phyloP scores from a whole-genome alignment of 2,329 filamentous ascomycete species.

The Coccinonectria pachysandricola region DNA sequence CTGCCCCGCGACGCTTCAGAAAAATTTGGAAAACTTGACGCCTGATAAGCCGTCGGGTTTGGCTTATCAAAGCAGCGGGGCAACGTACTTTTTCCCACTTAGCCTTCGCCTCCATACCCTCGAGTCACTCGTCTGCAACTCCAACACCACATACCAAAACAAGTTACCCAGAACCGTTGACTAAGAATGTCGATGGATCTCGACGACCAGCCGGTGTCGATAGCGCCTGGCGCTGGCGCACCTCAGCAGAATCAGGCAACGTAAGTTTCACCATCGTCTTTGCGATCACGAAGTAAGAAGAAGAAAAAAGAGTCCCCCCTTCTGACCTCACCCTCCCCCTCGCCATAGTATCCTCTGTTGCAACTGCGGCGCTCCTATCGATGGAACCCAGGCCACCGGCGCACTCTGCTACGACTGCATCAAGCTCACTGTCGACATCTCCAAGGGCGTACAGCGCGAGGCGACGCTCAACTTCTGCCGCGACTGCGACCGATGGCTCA shows the following conservation, averaged over 20 bases:
- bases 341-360: slow-evolving; percentile 68
- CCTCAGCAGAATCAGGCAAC: slow-evolving; percentile 29
- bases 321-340: slow-evolving; percentile 4
- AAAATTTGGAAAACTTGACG: slow-evolving; percentile 15
- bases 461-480: slow-evolving; percentile 82
- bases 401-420: slow-evolving; percentile 95
- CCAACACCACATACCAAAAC: slow-evolving; percentile 9
- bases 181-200: slow-evolving; percentile 34
- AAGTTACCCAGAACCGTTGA: slow-evolving; percentile 7
- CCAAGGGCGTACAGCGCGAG: slow-evolving; percentile 82
- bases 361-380: slow-evolving; percentile 93
- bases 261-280: slow-evolving; percentile 20
- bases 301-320: not conserved
- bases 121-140: slow-evolving; percentile 8
- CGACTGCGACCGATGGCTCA: slow-evolving; percentile 90
- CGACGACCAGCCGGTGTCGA: slow-evolving; percentile 31
- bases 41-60: slow-evolving; percentile 19
- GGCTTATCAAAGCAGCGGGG: slow-evolving; percentile 31
- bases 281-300: slow-evolving; percentile 1
- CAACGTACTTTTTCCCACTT: slow-evolving; percentile 26
- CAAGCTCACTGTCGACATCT: slow-evolving; percentile 89
- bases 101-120: slow-evolving; percentile 11
- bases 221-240: slow-evolving; percentile 22
- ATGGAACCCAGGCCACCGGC: slow-evolving; percentile 75
- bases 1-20: slow-evolving; percentile 15